Conservation (phyloP, 176 grass and related monocot species). For the Poa annua region DNA sequence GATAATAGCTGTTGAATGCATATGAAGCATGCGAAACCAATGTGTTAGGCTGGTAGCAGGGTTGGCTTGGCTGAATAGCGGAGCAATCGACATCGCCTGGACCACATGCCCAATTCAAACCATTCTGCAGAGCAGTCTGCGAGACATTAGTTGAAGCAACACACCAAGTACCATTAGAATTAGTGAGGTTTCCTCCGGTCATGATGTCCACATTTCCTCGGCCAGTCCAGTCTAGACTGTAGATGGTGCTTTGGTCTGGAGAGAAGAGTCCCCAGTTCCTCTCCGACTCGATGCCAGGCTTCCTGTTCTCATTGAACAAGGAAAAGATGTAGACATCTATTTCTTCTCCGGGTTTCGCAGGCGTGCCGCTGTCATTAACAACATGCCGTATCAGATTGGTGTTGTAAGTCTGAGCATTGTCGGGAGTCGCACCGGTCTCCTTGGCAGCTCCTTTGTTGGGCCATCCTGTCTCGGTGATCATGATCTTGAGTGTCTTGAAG, state of each 20-base stretch:
- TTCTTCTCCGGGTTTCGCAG: conserved; percentile 78
- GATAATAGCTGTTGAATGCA: conserved; percentile 89
- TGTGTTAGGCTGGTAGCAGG: conserved; percentile 85
- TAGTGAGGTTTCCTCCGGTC: conserved; percentile 86
- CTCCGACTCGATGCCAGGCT: conserved; percentile 88
- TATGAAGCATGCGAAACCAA: conserved; percentile 83
- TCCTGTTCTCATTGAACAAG: conserved; percentile 97
- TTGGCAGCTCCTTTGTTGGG: conserved; percentile 76
- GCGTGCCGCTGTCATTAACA: conserved; percentile 90
- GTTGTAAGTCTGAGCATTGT: conserved; percentile 94
- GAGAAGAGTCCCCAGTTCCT: conserved; percentile 95
- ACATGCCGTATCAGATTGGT: conserved; percentile 86
- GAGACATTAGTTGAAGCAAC: conserved; percentile 84
- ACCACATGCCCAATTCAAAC: conserved; percentile 90
- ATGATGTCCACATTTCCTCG: conserved; percentile 83
- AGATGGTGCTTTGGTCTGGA: conserved; percentile 82
- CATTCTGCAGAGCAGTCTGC: conserved; percentile 78
- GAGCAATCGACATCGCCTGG: conserved; percentile 94
- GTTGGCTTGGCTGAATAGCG: conserved; percentile 94
- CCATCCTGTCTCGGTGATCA: conserved; percentile 93
- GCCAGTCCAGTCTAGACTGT: conserved; percentile 93
- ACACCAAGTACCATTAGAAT: conserved; percentile 84
- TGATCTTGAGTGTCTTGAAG: conserved; percentile 92
- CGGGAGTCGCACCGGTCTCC: conserved; percentile 79
- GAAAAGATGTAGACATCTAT: conserved; percentile 96